phyloP scores from a whole-genome alignment of 306 rosid species.

The Senna siamea region DNA sequence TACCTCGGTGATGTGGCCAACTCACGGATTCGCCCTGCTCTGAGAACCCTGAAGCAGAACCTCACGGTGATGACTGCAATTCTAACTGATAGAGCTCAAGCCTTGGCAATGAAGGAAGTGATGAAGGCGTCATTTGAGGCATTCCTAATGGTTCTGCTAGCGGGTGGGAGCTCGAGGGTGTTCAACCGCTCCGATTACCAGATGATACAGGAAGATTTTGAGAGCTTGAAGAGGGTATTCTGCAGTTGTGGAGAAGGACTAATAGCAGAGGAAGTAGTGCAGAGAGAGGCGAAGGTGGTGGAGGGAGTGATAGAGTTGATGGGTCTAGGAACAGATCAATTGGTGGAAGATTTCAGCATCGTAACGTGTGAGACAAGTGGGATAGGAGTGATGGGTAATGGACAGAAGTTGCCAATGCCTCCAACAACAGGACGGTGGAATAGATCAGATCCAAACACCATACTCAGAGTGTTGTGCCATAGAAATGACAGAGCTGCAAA shows the following conservation, averaged over 20 bases:
- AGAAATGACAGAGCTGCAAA: constrained; percentile 79
- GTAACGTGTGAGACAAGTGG: constrained; percentile 77
- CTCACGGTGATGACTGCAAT: constrained; percentile 70
- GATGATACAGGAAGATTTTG: constrained; percentile 77
- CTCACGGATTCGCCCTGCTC: constrained; percentile 70
- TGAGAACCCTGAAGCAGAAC: constrained; percentile 75
- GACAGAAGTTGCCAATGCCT: constrained; percentile 80
- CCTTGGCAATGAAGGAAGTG: constrained; percentile 81
- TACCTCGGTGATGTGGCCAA: constrained; percentile 67
- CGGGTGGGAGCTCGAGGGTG: constrained; percentile 79
- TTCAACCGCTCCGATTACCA: constrained; percentile 60
- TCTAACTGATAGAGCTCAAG: constrained; percentile 72
- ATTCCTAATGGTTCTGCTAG: constrained; percentile 85
- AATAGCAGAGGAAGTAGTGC: constrained; percentile 70
- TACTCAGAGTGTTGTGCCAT: constrained; percentile 83
- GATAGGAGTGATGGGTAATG: constrained; percentile 62
- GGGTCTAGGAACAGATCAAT: constrained; percentile 75
- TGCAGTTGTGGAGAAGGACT: constrained; percentile 84
- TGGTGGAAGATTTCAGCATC: constrained; percentile 83
- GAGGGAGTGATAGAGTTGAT: constrained; percentile 76
- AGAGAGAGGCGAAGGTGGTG: constrained; percentile 72
- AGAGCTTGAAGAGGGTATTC: constrained; percentile 68
- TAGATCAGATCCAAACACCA: constrained; percentile 84
- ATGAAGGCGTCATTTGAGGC: constrained; percentile 91
- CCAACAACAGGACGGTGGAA: constrained; percentile 94